Conservation (phyloP, 177 flowering plant species). For the Vitis hybrid region DNA sequence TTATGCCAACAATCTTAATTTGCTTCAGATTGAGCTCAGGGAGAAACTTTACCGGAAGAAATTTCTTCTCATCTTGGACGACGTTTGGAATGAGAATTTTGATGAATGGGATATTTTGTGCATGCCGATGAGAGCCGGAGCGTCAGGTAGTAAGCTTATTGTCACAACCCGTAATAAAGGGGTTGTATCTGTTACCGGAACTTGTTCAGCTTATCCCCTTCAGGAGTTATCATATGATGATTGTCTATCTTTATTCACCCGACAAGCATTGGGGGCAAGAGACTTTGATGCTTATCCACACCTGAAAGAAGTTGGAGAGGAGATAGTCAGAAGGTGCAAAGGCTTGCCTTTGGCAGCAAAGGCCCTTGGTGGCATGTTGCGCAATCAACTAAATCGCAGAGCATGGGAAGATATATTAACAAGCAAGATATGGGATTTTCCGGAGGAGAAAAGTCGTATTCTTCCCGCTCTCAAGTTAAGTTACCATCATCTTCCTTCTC, state of each 20-base stretch:
- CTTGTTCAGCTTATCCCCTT: constrained; percentile 5
- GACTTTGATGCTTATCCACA: background rate
- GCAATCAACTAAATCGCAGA: background rate
- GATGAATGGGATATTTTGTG: constrained; percentile 8
- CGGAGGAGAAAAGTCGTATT: background rate
- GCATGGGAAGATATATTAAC: constrained; percentile 18
- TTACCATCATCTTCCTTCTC: too few relatives aligned
- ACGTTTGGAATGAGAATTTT: constrained; percentile 16
- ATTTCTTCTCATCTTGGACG: constrained; percentile 21
- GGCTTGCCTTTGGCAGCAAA: constrained; percentile 26
- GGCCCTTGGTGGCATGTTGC: constrained; percentile 14
- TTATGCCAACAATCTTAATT: background rate
- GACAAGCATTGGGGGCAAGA: constrained; percentile 1
- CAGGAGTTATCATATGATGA: constrained; percentile 7
- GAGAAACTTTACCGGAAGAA: constrained; percentile 6
- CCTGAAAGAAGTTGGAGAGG: background rate
- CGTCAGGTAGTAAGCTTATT: constrained; percentile 13
- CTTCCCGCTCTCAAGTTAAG: constrained; percentile 2
- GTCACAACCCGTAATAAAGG: constrained; percentile 15
- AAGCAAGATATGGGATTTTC: constrained; percentile 5
- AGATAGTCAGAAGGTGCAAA: constrained; percentile 17
- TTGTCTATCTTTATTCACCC: constrained; percentile 10
- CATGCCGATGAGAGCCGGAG: constrained; percentile 9
- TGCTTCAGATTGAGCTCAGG: constrained; percentile 13
- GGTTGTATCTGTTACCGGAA: constrained; percentile 4